phyloP scores from a whole-genome alignment of 441 rosid species.

The Pelargonium australe region DNA sequence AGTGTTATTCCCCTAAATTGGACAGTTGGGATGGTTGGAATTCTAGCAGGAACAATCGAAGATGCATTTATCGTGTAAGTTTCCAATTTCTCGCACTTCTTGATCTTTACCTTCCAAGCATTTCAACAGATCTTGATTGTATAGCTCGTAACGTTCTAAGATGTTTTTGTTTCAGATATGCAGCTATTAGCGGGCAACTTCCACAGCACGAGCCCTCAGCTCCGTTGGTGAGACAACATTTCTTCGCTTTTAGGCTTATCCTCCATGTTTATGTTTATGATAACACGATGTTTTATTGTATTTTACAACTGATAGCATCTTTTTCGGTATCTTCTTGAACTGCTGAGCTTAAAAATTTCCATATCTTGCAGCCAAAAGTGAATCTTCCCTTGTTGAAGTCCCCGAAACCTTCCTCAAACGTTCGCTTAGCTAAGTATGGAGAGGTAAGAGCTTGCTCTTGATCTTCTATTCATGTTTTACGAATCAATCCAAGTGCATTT shows the following conservation, averaged over 20 bases:
- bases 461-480: neutral
- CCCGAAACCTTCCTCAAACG: slow-evolving; percentile 23
- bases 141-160: no score
- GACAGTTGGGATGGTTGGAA: slow-evolving; percentile 76
- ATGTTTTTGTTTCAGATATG: slow-evolving; percentile 36
- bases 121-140: no score
- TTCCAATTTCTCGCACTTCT: neutral
- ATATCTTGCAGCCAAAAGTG: slow-evolving; percentile 30
- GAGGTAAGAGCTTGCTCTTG: slow-evolving; percentile 34
- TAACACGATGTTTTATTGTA: no score
- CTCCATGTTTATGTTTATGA: no score
- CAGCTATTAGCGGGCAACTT: slow-evolving; percentile 49
- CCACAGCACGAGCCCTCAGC: slow-evolving; percentile 19
- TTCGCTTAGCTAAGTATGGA: slow-evolving; percentile 51
- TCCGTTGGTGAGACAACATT: neutral
- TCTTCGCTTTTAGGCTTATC: no score
- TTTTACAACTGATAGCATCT: no score
- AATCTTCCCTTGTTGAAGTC: slow-evolving; percentile 45
- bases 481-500: neutral
- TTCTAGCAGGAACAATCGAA: slow-evolving; percentile 55
- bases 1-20: slow-evolving; percentile 74
- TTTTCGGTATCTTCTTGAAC: no score
- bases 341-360: no score
- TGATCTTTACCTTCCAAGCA: neutral
- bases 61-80: slow-evolving; percentile 55